Conservation (phyloP, 73 alveolate genomes). For the Paramecium caudatum region DNA sequence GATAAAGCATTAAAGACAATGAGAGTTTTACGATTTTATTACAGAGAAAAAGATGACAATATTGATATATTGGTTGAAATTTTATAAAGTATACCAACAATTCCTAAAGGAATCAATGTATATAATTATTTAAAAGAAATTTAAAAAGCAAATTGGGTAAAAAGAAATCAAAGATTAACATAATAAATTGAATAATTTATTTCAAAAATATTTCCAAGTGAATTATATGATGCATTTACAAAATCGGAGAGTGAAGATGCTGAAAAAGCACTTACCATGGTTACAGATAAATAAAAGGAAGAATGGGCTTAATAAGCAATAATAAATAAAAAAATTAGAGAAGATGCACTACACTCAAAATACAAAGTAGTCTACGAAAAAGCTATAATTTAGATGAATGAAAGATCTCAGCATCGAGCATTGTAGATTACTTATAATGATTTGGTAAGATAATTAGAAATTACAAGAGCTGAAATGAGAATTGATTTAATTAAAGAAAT, state of each 20-base stretch:
- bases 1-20: constrained; percentile 66
- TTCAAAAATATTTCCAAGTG: constrained; percentile 20
- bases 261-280: neutral
- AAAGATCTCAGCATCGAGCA: constrained; percentile 35
- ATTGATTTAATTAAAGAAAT: constrained; percentile 24
- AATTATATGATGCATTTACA: neutral
- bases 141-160: neutral
- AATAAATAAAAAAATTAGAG: neutral
- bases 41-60: constrained; percentile 68
- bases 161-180: constrained; percentile 27
- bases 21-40: constrained; percentile 66
- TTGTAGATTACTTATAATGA: constrained; percentile 21
- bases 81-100: neutral
- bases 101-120: constrained; percentile 28
- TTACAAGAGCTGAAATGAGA: constrained; percentile 26
- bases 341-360: neutral
- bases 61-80: constrained; percentile 50
- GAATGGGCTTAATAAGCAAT: neutral
- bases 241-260: neutral
- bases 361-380: constrained; percentile 9
- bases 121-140: neutral
- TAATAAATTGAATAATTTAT: constrained; percentile 9
- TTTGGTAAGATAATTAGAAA: constrained; percentile 7
- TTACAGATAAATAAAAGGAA: neutral
- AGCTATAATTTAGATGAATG: constrained; percentile 42